A percentile compares a stretch with the other conserved stretches of the same genome.
Evolutionary conservation across 495 filamentous ascomycete genomes (phyloP).

Genomic region (Eremomyces bilateralis): DNA sequence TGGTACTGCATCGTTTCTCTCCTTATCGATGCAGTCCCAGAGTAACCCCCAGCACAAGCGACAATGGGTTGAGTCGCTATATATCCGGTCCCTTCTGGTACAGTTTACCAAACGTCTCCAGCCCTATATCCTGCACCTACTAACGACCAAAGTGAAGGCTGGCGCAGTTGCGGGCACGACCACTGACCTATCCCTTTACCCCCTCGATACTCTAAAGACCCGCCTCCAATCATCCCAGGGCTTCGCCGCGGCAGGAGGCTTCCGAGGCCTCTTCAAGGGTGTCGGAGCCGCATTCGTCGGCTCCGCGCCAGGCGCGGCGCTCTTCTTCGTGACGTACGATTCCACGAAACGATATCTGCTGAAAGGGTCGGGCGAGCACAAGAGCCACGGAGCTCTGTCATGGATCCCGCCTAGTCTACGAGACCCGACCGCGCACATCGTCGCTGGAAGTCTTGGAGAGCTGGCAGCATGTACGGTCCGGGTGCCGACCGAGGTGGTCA

Average conservation of each 20-base stretch:
- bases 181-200: conserved; percentile 22
- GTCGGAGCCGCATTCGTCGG: conserved; percentile 55
- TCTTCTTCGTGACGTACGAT: conserved; percentile 98
- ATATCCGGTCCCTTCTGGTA: conserved; percentile 25
- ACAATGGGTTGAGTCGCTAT: conserved; percentile 21
- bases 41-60: not conserved
- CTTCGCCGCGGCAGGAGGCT: conserved; percentile 56
- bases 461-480: conserved; percentile 79
- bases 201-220: conserved; percentile 24
- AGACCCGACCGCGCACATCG: conserved; percentile 41
- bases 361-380: conserved; percentile 1
- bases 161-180: conserved; percentile 22
- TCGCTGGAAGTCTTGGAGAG: conserved; percentile 75
- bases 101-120: conserved; percentile 33
- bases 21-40: conserved; percentile 6
- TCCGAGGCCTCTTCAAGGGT: conserved; percentile 50
- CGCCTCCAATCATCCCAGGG: conserved; percentile 62
- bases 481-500: conserved; percentile 90
- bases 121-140: not conserved
- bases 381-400: conserved; percentile 9
- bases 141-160: conserved; percentile 2
- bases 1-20: too few relatives aligned
- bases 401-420: not conserved
- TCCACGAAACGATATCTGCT: conserved; percentile 32
- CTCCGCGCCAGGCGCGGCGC: conserved; percentile 90